Evolutionary conservation across 805 yeast genomes (phyloP).

Genomic region (Kregervanrija fluxuum): DNA sequence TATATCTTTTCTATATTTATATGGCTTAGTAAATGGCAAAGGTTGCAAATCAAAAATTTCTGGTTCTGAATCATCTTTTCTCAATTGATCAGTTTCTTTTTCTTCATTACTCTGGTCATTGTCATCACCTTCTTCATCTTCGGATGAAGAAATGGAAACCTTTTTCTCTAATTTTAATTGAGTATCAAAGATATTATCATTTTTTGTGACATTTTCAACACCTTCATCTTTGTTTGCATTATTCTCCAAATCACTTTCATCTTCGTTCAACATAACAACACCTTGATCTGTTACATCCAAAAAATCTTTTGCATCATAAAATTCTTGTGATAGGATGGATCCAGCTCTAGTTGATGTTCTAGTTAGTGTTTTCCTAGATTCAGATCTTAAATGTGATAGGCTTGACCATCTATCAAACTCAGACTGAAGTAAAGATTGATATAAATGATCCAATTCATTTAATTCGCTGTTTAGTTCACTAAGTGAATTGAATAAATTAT

Average conservation of each 20-base stretch:
- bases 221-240: slow-evolving; percentile 1
- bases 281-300: slow-evolving; percentile 41
- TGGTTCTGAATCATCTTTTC: slow-evolving; percentile 1
- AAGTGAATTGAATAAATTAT: too few relatives aligned
- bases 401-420: slow-evolving; percentile 11
- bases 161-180: background rate
- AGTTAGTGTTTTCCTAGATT: slow-evolving; percentile 18
- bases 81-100: background rate
- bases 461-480: too few relatives aligned
- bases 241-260: slow-evolving; percentile 14
- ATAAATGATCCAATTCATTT: slow-evolving; percentile 20
- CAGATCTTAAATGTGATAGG: slow-evolving; percentile 10
- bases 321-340: slow-evolving; percentile 43
- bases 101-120: background rate
- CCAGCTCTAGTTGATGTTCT: slow-evolving; percentile 21
- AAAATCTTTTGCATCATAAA: slow-evolving; percentile 64
- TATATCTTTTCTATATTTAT: slow-evolving; percentile 53
- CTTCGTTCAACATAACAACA: slow-evolving; percentile 45
- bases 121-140: background rate
- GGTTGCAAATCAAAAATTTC: slow-evolving; percentile 49
- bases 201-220: background rate
- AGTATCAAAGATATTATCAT: slow-evolving; percentile 17
- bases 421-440: slow-evolving; percentile 14
- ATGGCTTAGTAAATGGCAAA: slow-evolving; percentile 40
- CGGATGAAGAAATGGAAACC: background rate